Evolutionary conservation across 129 eudicot genomes (phyloP).

Genomic region (Chrysanthemum lavandulifolium): DNA sequence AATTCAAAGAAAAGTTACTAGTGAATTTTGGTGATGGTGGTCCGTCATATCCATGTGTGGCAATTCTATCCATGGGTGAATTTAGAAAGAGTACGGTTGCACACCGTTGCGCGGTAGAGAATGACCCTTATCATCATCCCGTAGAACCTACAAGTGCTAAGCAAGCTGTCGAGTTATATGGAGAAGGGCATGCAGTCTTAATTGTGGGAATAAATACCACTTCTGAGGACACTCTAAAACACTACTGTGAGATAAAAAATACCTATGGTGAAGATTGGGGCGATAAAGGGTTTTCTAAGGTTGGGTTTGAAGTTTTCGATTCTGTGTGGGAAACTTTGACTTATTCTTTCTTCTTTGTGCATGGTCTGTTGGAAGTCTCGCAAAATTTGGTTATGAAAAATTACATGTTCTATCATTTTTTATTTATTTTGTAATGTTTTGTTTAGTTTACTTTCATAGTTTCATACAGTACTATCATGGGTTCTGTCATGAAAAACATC

Average conservation of each 20-base stretch:
- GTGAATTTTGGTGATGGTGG: neutral
- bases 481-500: too few species aligned
- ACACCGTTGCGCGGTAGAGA: neutral
- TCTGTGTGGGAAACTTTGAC: neutral
- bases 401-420: too few species aligned
- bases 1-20: neutral
- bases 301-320: neutral
- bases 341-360: neutral
- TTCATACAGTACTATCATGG: too few species aligned
- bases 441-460: too few species aligned
- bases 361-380: too few species aligned
- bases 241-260: neutral
- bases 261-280: neutral
- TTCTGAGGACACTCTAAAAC: neutral
- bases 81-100: neutral
- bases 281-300: neutral
- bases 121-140: neutral
- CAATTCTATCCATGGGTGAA: neutral
- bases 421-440: too few species aligned
- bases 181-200: neutral
- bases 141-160: neutral
- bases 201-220: neutral
- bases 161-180: neutral
- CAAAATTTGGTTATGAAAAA: too few species aligned
- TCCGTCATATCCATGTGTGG: neutral